Evolutionary conservation across 2,329 filamentous ascomycete genomes (phyloP).

Genomic region (Penicillium rolfsii): DNA sequence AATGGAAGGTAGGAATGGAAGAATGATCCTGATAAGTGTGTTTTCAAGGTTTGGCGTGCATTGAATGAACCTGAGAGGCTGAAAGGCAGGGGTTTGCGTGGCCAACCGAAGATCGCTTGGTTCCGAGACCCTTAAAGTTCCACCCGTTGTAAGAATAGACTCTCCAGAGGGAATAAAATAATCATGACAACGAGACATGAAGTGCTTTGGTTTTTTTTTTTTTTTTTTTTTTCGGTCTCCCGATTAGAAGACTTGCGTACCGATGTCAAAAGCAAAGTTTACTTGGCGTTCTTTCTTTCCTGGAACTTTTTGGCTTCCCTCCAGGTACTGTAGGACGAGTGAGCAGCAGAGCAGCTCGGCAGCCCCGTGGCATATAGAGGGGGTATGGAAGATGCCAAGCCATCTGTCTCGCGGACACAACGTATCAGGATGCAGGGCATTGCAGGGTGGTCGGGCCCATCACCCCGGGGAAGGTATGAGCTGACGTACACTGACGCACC

Average conservation of each 20-base stretch:
- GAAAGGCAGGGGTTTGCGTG: conserved; percentile 19
- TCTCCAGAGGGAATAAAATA: neutral
- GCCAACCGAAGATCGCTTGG: conserved; percentile 16
- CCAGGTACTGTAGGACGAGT: neutral
- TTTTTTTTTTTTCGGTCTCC: neutral
- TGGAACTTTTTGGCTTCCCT: neutral
- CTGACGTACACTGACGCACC: conserved; percentile 25
- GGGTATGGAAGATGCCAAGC: conserved; percentile 20
- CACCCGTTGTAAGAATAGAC: neutral
- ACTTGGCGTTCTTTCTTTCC: neutral
- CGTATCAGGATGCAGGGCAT: conserved; percentile 16
- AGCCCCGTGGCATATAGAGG: conserved; percentile 9
- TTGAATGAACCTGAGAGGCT: conserved; percentile 19
- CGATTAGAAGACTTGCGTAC: neutral
- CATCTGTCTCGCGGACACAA: conserved; percentile 1
- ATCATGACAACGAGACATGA: neutral
- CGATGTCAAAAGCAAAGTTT: neutral
- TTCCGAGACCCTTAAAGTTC: conserved; percentile 13
- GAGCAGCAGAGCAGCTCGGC: neutral
- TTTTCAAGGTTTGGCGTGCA: conserved; percentile 7
- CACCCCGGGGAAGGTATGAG: conserved; percentile 16
- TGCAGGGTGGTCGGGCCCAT: conserved; percentile 8
- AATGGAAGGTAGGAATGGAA: conserved; percentile 8
- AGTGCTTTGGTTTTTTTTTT: neutral
- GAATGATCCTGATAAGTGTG: conserved; percentile 11